Evolutionary conservation across 2,329 filamentous ascomycete species (phyloP).

Genomic region (Clonostachys rhizophaga): DNA sequence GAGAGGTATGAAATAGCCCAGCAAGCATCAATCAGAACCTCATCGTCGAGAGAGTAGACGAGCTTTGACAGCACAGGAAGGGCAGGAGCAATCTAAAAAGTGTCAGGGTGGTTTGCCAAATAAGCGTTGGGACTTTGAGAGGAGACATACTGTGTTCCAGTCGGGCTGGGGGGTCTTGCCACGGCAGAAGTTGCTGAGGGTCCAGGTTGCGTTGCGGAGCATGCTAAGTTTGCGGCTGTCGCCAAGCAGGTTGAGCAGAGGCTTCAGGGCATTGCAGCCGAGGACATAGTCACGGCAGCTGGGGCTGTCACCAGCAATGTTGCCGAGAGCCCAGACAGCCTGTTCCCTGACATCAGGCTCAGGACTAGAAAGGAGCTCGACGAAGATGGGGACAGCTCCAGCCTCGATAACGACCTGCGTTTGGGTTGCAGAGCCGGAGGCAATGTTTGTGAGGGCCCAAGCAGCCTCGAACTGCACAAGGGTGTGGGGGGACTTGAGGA

Average conservation of each 20-base stretch:
- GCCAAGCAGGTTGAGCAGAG: constrained; percentile 81
- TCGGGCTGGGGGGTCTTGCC: constrained; percentile 99
- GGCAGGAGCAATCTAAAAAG: constrained; percentile 77
- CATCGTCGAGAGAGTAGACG: constrained; percentile 96
- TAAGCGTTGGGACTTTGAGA: neutral
- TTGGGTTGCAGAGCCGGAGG: constrained; percentile 91
- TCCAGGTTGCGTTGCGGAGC: constrained; percentile 98
- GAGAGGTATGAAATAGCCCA: constrained; percentile 99
- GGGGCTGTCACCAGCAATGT: constrained; percentile 98
- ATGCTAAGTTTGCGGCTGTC: constrained; percentile 99
- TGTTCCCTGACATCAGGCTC: constrained; percentile 98
- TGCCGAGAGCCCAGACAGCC: constrained; percentile 96
- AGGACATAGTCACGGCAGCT: constrained; percentile 96
- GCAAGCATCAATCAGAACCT: constrained; percentile 97
- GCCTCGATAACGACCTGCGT: constrained; percentile 99
- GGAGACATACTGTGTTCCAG: constrained; percentile 78
- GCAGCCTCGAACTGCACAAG: constrained; percentile 98
- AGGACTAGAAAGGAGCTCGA: constrained; percentile 90
- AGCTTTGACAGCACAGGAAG: constrained; percentile 94
- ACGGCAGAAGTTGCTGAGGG: constrained; percentile 98
- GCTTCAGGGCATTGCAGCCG: constrained; percentile 83
- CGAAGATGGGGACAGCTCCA: constrained; percentile 96
- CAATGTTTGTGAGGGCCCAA: constrained; percentile 99
- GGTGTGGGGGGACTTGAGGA: constrained; percentile 94
- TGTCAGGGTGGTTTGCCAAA: constrained; percentile 5